phyloP scores from a whole-genome alignment of 2,329 filamentous ascomycete genomes.

The Drechslerella stenobrocha region DNA sequence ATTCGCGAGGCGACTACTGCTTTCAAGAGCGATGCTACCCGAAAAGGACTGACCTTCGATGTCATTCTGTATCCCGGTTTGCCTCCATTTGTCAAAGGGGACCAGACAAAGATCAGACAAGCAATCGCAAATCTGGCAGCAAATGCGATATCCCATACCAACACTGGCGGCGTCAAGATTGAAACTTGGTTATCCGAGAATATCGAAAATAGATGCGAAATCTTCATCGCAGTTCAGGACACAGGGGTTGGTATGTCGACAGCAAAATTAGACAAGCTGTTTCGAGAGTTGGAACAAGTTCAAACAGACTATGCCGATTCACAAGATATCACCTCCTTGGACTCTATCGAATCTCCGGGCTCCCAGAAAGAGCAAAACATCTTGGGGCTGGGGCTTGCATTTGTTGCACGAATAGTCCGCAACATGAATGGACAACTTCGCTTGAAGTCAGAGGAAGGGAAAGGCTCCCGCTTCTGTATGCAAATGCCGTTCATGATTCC shows the following conservation, averaged over 20 bases:
- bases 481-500: slow-evolving; percentile 68
- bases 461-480: slow-evolving; percentile 80
- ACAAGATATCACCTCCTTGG: slow-evolving; percentile 4
- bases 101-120: slow-evolving; percentile 78
- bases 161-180: slow-evolving; percentile 68
- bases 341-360: slow-evolving; percentile 50
- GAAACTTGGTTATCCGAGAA: slow-evolving; percentile 68
- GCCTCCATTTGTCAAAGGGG: slow-evolving; percentile 73
- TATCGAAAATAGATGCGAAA: slow-evolving; percentile 62
- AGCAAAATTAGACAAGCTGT: slow-evolving; percentile 64
- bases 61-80: slow-evolving; percentile 70
- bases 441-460: slow-evolving; percentile 78
- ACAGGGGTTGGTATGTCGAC: slow-evolving; percentile 69
- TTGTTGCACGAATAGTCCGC: slow-evolving; percentile 82
- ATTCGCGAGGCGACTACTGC: slow-evolving; percentile 76
- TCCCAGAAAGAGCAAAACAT: slow-evolving; percentile 58
- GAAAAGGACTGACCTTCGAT: slow-evolving; percentile 73
- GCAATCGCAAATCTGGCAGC: slow-evolving; percentile 79
- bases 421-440: slow-evolving; percentile 89
- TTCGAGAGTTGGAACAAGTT: slow-evolving; percentile 70
- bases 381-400: slow-evolving; percentile 79
- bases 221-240: slow-evolving; percentile 77
- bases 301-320: slow-evolving; percentile 54
- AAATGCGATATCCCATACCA: slow-evolving; percentile 81
- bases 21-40: slow-evolving; percentile 72